These are phyloP conservation scores for Starmera dryadoides DNA, from an alignment of 805 yeast species.

Conservation along the genomic window DNA sequence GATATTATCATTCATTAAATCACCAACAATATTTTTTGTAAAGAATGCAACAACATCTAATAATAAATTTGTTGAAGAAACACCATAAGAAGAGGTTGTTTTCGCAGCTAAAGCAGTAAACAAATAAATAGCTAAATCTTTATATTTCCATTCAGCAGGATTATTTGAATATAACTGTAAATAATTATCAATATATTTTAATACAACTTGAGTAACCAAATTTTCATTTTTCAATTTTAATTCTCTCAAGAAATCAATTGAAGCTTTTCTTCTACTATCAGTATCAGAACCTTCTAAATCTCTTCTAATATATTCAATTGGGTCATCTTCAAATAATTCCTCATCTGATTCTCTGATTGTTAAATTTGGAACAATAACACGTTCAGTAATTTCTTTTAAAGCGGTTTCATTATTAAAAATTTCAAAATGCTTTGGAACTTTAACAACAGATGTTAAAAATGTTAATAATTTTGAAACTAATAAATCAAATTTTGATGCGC, in stretches of 20 bases:
- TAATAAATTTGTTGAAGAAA: constrained; percentile 74
- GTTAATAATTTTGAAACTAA: constrained; percentile 74
- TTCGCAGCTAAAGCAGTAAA: constrained; percentile 88
- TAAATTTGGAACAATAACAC: constrained; percentile 84
- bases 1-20: constrained; percentile 49
- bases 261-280: constrained; percentile 85
- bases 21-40: constrained; percentile 72
- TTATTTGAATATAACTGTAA: constrained; percentile 42
- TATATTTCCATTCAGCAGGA: constrained; percentile 66
- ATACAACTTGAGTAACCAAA: constrained; percentile 65
- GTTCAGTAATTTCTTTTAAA: constrained; percentile 69
- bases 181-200: constrained; percentile 64
- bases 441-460: constrained; percentile 76
- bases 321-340: constrained; percentile 95
- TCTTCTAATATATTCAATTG: constrained; percentile 84
- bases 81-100: constrained; percentile 86
- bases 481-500: constrained; percentile 75
- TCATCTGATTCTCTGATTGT: constrained; percentile 81
- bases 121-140: constrained; percentile 80
- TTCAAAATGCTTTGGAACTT: constrained; percentile 58
- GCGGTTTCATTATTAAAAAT: constrained; percentile 56
- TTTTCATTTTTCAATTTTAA: constrained; percentile 73
- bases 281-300: constrained; percentile 94
- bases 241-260: constrained; percentile 89
- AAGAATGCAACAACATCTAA: constrained; percentile 87